Conservation (phyloP, 1,284 basidiomycete species). For the Sanguinoderma infundibulare region DNA sequence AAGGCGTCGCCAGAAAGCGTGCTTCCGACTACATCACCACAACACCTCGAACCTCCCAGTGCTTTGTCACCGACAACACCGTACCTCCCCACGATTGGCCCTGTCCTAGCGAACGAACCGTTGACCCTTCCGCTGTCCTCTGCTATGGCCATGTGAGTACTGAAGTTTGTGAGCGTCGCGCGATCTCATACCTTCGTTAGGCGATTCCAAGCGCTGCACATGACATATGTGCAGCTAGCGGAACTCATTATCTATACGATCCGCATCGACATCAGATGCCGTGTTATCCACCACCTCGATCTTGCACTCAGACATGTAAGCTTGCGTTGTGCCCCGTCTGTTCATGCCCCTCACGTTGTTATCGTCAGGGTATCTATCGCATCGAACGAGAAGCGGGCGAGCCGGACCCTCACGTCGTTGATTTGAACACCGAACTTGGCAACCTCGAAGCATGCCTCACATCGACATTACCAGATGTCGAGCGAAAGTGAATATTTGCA, state of each 20-base stretch:
- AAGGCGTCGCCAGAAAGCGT: constrained; percentile 65
- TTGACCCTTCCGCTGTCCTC: constrained; percentile 79
- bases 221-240: constrained; percentile 89
- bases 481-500: constrained; percentile 61
- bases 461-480: constrained; percentile 61
- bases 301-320: constrained; percentile 77
- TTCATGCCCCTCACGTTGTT: background rate
- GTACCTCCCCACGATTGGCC: constrained; percentile 45
- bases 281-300: constrained; percentile 83
- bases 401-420: constrained; percentile 89
- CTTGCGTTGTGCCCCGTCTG: background rate
- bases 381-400: constrained; percentile 85
- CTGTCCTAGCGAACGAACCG: constrained; percentile 46
- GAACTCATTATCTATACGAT: constrained; percentile 89
- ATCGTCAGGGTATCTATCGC: constrained; percentile 76
- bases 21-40: constrained; percentile 54
- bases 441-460: constrained; percentile 78
- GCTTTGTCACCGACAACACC: constrained; percentile 56
- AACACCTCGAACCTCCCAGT: constrained; percentile 52
- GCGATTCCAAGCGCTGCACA: constrained; percentile 88
- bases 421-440: constrained; percentile 85
- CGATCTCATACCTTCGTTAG: constrained; percentile 44
- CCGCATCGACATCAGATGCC: constrained; percentile 87
- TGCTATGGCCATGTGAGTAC: constrained; percentile 85
- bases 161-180: background rate